phyloP scores from a whole-genome alignment of 1,139 yeast species.

The Yamadazyma sp. region DNA sequence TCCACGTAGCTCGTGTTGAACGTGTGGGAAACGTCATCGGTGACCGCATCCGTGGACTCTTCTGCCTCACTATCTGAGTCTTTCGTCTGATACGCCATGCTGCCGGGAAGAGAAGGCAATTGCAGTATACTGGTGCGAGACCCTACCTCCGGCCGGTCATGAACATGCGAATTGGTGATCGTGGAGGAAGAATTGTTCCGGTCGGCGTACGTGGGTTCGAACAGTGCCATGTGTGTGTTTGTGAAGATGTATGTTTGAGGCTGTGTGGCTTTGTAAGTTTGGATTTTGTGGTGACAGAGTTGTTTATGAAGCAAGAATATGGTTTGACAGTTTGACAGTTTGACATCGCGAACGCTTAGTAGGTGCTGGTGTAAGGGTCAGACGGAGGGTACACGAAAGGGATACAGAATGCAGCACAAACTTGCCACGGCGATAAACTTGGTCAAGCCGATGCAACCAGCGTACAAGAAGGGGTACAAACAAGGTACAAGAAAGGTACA shows the following conservation, averaged over 20 bases:
- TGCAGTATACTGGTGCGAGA: conserved; percentile 20
- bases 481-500: no score
- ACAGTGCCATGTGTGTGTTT: not conserved
- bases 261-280: not conserved
- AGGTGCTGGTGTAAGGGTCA: no score
- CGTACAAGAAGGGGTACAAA: no score
- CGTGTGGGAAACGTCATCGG: not conserved
- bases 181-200: conserved; percentile 5
- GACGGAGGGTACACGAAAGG: no score
- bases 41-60: conserved; percentile 3
- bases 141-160: conserved; percentile 15
- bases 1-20: conserved; percentile 27
- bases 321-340: no score
- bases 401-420: no score
- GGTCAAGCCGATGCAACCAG: no score
- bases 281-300: not conserved
- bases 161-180: conserved; percentile 7
- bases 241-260: not conserved
- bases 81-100: conserved; percentile 3
- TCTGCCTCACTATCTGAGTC: conserved; percentile 12
- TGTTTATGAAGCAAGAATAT: not conserved
- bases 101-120: conserved; percentile 23
- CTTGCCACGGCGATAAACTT: no score
- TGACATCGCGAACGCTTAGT: no score
- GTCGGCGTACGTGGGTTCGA: not conserved